Conservation (phyloP, 2,329 filamentous ascomycete species). For the Fusarium praegraminearum region DNA sequence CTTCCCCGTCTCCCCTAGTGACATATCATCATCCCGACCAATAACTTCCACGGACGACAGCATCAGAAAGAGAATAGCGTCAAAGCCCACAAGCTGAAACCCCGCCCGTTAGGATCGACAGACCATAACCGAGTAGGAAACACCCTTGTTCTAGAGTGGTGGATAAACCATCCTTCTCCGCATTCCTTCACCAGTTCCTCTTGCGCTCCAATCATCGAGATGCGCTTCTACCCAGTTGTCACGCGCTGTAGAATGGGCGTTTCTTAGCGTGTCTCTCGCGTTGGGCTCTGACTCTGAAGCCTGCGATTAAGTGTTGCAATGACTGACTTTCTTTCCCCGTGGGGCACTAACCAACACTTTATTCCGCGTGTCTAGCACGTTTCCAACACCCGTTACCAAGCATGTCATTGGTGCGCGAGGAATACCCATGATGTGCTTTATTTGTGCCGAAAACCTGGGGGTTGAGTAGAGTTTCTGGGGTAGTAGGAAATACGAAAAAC, state of each 20-base stretch:
- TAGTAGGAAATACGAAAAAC: background rate
- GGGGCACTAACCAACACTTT: constrained; percentile 7
- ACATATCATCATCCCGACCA: background rate
- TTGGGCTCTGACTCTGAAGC: background rate
- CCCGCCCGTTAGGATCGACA: constrained; percentile 4
- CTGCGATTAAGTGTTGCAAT: background rate
- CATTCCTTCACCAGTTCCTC: background rate
- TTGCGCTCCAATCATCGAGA: constrained; percentile 17
- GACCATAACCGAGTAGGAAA: background rate
- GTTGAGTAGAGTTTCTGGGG: background rate
- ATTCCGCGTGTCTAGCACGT: background rate
- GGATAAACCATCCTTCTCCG: constrained; percentile 7
- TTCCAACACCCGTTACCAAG: background rate
- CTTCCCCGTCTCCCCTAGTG: background rate
- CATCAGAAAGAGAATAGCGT: constrained; percentile 6
- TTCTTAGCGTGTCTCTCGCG: constrained; percentile 10
- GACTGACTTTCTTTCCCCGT: constrained; percentile 7
- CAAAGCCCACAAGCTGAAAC: constrained; percentile 8
- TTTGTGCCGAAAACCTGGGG: constrained; percentile 1
- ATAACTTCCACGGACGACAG: background rate
- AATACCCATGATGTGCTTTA: background rate
- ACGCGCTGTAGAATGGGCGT: constrained; percentile 11
- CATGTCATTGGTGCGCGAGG: constrained; percentile 9
- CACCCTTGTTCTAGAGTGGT: constrained; percentile 5
- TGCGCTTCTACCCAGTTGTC: constrained; percentile 19